These are phyloP conservation scores for Ceratobasidium sp. DNA, from an alignment of 1,284 basidiomycete species.

Conservation along the genomic window DNA sequence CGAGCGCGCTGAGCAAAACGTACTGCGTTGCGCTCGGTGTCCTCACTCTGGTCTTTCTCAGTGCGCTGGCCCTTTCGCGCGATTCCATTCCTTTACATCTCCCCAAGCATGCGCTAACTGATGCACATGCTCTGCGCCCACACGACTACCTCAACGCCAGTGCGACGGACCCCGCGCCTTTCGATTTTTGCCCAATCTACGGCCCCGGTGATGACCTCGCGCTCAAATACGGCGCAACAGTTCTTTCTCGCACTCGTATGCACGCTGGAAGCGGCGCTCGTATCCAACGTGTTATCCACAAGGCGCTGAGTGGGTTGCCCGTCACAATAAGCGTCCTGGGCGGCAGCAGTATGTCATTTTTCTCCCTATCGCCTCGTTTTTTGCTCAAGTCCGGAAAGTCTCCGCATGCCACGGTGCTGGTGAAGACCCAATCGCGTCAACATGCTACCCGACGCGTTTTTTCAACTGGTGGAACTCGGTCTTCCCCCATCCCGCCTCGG, in stretches of 20 bases:
- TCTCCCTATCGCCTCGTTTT: background rate
- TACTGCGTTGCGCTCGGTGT: slow-evolving; percentile 75
- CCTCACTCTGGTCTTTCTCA: slow-evolving; percentile 71
- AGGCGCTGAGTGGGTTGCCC: slow-evolving; percentile 86
- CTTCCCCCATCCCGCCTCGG: slow-evolving; percentile 94
- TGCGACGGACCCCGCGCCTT: slow-evolving; percentile 74
- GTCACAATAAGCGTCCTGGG: slow-evolving; percentile 93
- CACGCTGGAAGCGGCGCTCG: slow-evolving; percentile 88
- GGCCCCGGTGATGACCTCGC: slow-evolving; percentile 85
- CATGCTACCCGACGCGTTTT: slow-evolving; percentile 90
- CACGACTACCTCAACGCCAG: slow-evolving; percentile 62
- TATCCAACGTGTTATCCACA: slow-evolving; percentile 84
- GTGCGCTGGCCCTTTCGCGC: slow-evolving; percentile 71
- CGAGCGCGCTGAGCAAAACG: slow-evolving; percentile 62
- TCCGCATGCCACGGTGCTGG: slow-evolving; percentile 95
- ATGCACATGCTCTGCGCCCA: slow-evolving; percentile 54
- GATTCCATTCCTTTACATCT: slow-evolving; percentile 70
- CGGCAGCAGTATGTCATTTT: slow-evolving; percentile 77
- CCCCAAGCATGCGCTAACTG: slow-evolving; percentile 63
- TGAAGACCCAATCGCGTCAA: slow-evolving; percentile 86
- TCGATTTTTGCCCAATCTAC: slow-evolving; percentile 90
- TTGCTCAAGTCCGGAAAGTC: slow-evolving; percentile 62
- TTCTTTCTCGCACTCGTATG: slow-evolving; percentile 80
- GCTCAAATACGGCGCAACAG: slow-evolving; percentile 80
- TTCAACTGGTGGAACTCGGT: slow-evolving; percentile 96